Conservation (phyloP, 805 yeast genomes). For the Kodamaea hsintzibuensis region DNA sequence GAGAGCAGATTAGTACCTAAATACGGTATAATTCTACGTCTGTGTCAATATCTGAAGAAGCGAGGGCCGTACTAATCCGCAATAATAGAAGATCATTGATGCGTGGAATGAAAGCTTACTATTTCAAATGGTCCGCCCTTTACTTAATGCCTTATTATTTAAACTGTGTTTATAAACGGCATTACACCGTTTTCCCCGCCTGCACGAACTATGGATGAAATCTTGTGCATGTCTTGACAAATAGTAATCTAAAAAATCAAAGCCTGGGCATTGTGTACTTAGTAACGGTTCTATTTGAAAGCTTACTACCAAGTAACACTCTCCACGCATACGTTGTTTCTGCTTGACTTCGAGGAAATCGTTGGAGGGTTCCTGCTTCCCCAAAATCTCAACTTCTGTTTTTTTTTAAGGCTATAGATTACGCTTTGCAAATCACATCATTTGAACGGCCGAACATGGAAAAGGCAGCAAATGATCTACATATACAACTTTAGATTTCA, state of each 20-base stretch:
- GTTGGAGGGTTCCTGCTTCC: too few relatives aligned
- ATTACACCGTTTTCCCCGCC: neutral
- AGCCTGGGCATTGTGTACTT: too few relatives aligned
- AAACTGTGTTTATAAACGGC: too few relatives aligned
- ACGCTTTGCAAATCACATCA: too few relatives aligned
- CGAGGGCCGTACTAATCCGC: neutral
- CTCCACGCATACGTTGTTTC: too few relatives aligned
- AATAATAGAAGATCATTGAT: neutral
- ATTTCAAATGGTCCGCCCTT: too few relatives aligned
- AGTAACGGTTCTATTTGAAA: too few relatives aligned
- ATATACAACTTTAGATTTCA: neutral
- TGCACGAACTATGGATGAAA: neutral
- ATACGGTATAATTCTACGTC: neutral
- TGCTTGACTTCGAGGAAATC: neutral
- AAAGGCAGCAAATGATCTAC: neutral
- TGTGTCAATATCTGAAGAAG: neutral
- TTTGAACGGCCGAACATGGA: neutral
- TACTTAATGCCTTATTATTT: too few relatives aligned
- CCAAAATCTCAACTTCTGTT: too few relatives aligned
- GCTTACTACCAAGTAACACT: neutral
- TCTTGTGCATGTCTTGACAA: neutral
- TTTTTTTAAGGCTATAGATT: too few relatives aligned
- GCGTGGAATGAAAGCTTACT: too few relatives aligned
- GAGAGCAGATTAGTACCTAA: too few relatives aligned
- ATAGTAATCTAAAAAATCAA: neutral